These are phyloP conservation scores for Talaromyces amestolkiae DNA, from an alignment of 2,329 filamentous ascomycete genomes.

Conservation along the genomic window DNA sequence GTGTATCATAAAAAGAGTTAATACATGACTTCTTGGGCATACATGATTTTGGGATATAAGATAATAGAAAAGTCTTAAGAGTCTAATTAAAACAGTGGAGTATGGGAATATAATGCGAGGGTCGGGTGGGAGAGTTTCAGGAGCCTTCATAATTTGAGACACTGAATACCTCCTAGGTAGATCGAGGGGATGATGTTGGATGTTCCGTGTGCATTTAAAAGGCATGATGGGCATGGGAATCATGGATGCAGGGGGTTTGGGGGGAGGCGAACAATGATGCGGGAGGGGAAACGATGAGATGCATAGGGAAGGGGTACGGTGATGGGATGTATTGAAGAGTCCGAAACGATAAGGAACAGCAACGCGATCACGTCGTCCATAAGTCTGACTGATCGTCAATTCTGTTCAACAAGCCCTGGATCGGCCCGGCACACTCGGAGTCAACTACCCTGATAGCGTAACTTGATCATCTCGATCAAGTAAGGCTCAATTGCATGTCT, in stretches of 20 bases:
- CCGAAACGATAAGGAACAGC: slow-evolving; percentile 6
- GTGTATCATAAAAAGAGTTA: slow-evolving; percentile 28
- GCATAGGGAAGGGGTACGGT: slow-evolving; percentile 8
- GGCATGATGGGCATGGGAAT: slow-evolving; percentile 15
- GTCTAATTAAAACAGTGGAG: slow-evolving; percentile 37
- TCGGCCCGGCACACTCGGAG: slow-evolving; percentile 4
- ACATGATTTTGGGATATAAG: slow-evolving; percentile 30
- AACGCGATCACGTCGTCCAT: background rate
- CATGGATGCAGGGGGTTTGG: slow-evolving; percentile 16
- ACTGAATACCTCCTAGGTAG: slow-evolving; percentile 16
- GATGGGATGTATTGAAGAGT: slow-evolving; percentile 3
- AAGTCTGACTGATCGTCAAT: background rate
- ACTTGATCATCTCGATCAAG: background rate
- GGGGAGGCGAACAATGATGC: slow-evolving; percentile 25
- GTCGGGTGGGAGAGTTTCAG: slow-evolving; percentile 3
- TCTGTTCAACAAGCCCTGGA: background rate
- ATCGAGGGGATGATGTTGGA: slow-evolving; percentile 5
- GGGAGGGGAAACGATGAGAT: slow-evolving; percentile 13
- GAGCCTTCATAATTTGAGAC: slow-evolving; percentile 7
- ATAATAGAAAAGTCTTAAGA: slow-evolving; percentile 20
- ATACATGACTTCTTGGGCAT: slow-evolving; percentile 45
- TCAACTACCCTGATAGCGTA: background rate
- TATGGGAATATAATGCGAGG: slow-evolving; percentile 15
- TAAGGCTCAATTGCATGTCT: slow-evolving; percentile 1
- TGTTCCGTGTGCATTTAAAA: slow-evolving; percentile 13